Evolutionary conservation across 345 rosid species (phyloP), one percentile per base, ranked within the genome.

Genomic region (Jatropha curcas): DNA sequence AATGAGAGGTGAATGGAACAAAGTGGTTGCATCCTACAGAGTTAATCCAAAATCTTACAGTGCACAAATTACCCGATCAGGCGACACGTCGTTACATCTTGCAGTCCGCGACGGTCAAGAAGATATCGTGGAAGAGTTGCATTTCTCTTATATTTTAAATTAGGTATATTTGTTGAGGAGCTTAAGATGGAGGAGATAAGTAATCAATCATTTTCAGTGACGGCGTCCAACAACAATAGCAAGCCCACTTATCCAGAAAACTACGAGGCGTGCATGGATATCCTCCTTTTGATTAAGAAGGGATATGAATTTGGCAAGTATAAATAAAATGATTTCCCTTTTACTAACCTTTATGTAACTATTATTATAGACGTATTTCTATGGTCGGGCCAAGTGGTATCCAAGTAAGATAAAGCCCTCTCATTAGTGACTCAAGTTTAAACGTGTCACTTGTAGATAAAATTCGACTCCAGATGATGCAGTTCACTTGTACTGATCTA

Each of bases 61-160:
- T 22, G 69, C 43, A 5, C 68, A 35, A 76, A 74, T 80, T 71
- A 84, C 81, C 5, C 58, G 48, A 33, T 52, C 88, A 8, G 77
- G 83, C 0, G 84, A 82, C 57, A 88, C 87, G 0, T 87, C 79
- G 2, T 55, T 88, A 61, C 88, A 84, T 77, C 53, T 88, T 4
- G 84, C 88, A 14, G 85, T 78, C 11, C 48, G 80, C 11, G 84
- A 80, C 7, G 76, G 72, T 68, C 68, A 78, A 65, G 84, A 73
- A 16, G 50, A 33, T 7, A 5, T 48, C 0, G 86, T 84, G 3
- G 68, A 45, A 30, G 11, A 57, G 7, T n/a, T n/a, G n/a, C n/a
- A n/a, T n/a, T n/a, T n/a, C n/a, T n/a, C n/a, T n/a, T n/a, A 3
- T 37, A 37, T 37, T 37, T 41, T 41, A 7, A 1, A 1, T 41